Percentiles rank a stretch among this genome's conserved stretches.
These are phyloP conservation scores for Coemansia sp. DNA, from an alignment of 192 early-diverging fungal genomes.

Conservation along the genomic window DNA sequence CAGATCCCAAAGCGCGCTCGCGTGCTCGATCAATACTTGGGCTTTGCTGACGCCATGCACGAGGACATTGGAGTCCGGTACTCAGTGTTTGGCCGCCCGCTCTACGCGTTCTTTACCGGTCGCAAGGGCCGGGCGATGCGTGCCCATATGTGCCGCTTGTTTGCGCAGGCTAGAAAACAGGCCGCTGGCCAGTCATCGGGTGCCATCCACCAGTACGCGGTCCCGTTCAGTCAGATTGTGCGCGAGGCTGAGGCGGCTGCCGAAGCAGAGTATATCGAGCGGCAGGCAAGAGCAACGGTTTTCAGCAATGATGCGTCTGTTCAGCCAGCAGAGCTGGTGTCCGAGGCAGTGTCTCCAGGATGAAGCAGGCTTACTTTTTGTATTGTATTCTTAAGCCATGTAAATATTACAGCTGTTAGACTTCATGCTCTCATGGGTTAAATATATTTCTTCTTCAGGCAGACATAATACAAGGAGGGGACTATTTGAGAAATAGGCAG, in stretches of 20 bases:
- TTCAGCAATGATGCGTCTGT: not conserved
- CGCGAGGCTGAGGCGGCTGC: slow-evolving; percentile 17
- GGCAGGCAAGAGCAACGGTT: not conserved
- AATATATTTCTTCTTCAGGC: too few relatives aligned
- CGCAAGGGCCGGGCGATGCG: slow-evolving; percentile 34
- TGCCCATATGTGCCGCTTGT: slow-evolving; percentile 10
- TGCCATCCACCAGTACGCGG: slow-evolving; percentile 1
- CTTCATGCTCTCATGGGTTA: too few relatives aligned
- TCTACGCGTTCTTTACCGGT: slow-evolving; percentile 39
- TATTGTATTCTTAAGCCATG: too few relatives aligned
- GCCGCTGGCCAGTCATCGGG: not conserved
- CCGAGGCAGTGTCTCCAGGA: not conserved
- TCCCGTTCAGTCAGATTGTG: slow-evolving; percentile 23
- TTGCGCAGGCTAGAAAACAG: not conserved
- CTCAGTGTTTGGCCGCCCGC: slow-evolving; percentile 39
- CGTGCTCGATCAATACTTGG: slow-evolving; percentile 29
- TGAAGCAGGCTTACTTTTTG: too few relatives aligned
- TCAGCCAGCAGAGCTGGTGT: not conserved
- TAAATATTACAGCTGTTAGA: too few relatives aligned
- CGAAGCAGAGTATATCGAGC: slow-evolving; percentile 8
- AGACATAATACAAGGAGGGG: too few relatives aligned
- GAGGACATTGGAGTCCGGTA: slow-evolving; percentile 22
- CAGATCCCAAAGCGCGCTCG: slow-evolving; percentile 5
- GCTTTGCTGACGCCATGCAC: slow-evolving; percentile 37
- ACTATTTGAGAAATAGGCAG: too few relatives aligned